Evolutionary conservation across 148 eudicot genomes (phyloP), one percentile per base, ranked within the genome.

Genomic region (Rhododendron molle): DNA sequence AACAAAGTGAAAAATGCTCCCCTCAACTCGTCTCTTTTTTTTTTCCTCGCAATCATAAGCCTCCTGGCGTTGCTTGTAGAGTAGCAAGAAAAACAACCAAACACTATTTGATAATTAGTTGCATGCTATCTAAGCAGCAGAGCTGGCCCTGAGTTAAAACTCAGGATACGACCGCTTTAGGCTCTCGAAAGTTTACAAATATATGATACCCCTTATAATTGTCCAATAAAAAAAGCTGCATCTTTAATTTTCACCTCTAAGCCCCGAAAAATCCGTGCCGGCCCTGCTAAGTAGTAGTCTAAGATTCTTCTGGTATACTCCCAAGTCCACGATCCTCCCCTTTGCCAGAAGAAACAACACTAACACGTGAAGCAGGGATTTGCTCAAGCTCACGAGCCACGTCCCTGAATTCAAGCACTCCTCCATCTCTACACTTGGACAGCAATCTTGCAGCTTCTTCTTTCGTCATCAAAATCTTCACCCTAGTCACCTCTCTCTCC

Each of bases 381-480:
- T 74, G 86, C 4, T 78, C 76, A 36, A 93, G 92, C 86, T 89
- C 89, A 28, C 32, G 83, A 74, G 87, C 87, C 43, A 89, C 95
- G 56, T 93, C 93, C 80, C 80, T 80, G 18, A 93, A 90, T 81
- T 88, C 90, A 84, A 93, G 88, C 43, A 60, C 84, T 1, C 93
- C 91, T 56, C 88, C 89, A 28, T 86, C 89, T 82, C 83, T 92
- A 81, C 91, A 86, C 84, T 92, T 89, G 0, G 87, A 89, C 47
- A 93, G 62, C 14, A 93, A 12, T 85, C 82, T 83, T 2, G 85
- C 86, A 16, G 93, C 95, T 71, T 93, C 93, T 81, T 87, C 89
- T 77, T 89, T 92, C 7, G 93, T 93, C 91, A 93, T 88, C 88
- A 91, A 72, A 38, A 92, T 78, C 54, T 90, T 93, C 32, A 93